Evolutionary conservation across 2,329 filamentous ascomycete species (phyloP).

Genomic region (Colletotrichum lentis): DNA sequence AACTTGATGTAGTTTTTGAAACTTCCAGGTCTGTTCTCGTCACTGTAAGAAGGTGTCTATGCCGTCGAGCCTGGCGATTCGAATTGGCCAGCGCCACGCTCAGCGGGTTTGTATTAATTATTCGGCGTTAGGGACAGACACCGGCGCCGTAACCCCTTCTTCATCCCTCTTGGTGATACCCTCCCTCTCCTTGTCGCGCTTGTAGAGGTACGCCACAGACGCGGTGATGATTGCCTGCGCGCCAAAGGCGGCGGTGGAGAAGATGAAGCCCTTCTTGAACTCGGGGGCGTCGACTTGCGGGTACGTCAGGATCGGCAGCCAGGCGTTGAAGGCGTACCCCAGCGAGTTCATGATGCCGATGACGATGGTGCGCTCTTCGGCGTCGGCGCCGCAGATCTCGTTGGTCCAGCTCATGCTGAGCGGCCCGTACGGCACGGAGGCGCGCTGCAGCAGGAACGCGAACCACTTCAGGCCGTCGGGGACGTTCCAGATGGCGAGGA

Average conservation of each 20-base stretch:
- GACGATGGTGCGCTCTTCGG: conserved; percentile 33
- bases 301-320: conserved; percentile 63
- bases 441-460: conserved; percentile 52
- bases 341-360: conserved; percentile 35
- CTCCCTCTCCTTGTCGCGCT: conserved; percentile 19
- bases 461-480: conserved; percentile 64
- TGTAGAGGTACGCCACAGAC: conserved; percentile 20
- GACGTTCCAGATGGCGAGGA: conserved; percentile 64
- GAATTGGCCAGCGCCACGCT: background rate
- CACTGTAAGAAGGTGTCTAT: too few relatives aligned
- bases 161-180: conserved; percentile 6
- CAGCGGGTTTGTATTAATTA: background rate
- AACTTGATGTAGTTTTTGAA: too few relatives aligned
- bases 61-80: background rate
- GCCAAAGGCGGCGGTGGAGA: conserved; percentile 39
- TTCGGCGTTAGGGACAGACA: background rate
- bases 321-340: conserved; percentile 60
- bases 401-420: conserved; percentile 35
- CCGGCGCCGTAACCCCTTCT: conserved; percentile 6
- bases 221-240: conserved; percentile 25
- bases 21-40: background rate
- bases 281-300: conserved; percentile 54
- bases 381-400: conserved; percentile 33
- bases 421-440: conserved; percentile 29
- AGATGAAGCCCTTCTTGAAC: conserved; percentile 54